Evolutionary conservation across 352 stramenopile species (phyloP).

Genomic region (Phytopythium boreale): DNA sequence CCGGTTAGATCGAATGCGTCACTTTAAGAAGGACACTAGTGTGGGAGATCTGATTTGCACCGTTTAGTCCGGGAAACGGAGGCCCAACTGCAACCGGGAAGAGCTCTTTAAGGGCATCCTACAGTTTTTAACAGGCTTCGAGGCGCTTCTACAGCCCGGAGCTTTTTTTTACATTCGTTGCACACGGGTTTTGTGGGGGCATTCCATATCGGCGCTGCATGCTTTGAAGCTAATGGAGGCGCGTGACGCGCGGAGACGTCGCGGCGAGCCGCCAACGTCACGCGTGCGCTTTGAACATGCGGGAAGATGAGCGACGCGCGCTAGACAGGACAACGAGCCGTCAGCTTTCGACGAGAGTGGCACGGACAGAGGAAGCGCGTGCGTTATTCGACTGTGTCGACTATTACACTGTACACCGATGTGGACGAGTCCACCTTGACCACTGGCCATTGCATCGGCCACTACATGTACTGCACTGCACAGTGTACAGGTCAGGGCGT

Average conservation of each 20-base stretch:
- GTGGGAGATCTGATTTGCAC: not conserved
- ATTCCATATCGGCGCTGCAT: not conserved
- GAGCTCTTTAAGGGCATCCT: not conserved
- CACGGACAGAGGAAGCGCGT: conserved; percentile 3
- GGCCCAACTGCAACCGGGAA: not conserved
- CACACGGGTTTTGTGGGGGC: not conserved
- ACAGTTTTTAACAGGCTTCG: not conserved
- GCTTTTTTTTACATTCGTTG: conserved; percentile 1
- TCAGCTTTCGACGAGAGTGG: not conserved
- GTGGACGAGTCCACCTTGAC: not conserved
- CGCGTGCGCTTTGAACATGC: conserved; percentile 8
- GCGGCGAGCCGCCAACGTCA: conserved; percentile 8
- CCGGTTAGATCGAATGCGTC: not conserved
- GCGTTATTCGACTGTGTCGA: not conserved
- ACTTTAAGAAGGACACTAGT: not conserved
- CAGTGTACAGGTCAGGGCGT: too few relatives aligned
- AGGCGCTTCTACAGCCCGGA: not conserved
- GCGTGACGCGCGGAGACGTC: not conserved
- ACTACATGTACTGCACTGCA: too few relatives aligned
- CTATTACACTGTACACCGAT: too few relatives aligned
- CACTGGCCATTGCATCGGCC: not conserved
- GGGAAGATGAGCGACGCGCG: conserved; percentile 2
- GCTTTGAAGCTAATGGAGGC: not conserved
- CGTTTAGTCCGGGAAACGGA: not conserved
- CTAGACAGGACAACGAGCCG: conserved; percentile 8